phyloP scores from a whole-genome alignment of 192 early-diverging fungal species.

The Rhizophagus clarus region DNA sequence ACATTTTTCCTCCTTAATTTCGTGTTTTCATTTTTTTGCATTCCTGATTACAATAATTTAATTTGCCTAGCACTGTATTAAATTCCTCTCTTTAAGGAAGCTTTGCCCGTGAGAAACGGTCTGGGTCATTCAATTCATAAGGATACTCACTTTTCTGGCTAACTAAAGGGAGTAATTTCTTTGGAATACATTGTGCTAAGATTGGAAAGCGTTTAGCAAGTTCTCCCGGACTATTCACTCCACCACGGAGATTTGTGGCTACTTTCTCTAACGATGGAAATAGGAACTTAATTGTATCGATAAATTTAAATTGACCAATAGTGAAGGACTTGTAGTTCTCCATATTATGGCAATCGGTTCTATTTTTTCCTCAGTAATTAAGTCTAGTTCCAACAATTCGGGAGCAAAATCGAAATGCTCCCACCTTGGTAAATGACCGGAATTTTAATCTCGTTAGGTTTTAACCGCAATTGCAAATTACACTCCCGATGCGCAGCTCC shows the following conservation, averaged over 20 bases:
- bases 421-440: not conserved
- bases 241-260: slow-evolving; percentile 1
- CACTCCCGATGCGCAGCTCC: not conserved
- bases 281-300: not conserved
- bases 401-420: slow-evolving; percentile 13
- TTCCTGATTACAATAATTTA: slow-evolving; percentile 5
- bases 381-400: not conserved
- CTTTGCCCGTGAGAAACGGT: not conserved
- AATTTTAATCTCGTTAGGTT: slow-evolving; percentile 16
- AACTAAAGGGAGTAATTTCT: not conserved
- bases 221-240: not conserved
- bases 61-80: not conserved
- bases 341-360: not conserved
- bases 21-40: not conserved
- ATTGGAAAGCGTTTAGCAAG: slow-evolving; percentile 14
- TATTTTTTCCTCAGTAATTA: not conserved
- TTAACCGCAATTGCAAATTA: slow-evolving; percentile 1
- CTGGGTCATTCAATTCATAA: not conserved
- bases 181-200: not conserved
- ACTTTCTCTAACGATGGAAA: slow-evolving; percentile 7
- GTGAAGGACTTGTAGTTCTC: not conserved
- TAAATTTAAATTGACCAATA: slow-evolving; percentile 21
- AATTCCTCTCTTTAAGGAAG: not conserved
- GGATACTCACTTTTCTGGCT: not conserved
- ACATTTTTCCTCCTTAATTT: slow-evolving; percentile 1